Conservation (phyloP, 352 stramenopile species). For the Thalassiosira mediterranea region DNA sequence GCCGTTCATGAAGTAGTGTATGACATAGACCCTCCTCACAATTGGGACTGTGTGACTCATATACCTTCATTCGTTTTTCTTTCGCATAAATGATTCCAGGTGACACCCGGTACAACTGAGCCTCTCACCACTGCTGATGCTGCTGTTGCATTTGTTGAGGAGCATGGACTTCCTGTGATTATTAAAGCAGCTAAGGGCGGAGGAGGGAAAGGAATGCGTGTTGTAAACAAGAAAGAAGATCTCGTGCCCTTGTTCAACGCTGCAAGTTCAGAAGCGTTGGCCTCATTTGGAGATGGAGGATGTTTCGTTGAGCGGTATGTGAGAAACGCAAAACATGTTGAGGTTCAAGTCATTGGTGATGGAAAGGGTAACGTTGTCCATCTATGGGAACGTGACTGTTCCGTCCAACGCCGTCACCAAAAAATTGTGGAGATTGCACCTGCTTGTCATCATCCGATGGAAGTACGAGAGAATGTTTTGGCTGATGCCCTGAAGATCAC, state of each 20-base stretch:
- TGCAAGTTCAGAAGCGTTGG: slow-evolving; percentile 47
- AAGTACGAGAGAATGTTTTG: slow-evolving; percentile 76
- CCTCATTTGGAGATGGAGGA: slow-evolving; percentile 92
- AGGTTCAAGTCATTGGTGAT: slow-evolving; percentile 97
- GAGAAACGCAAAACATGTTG: slow-evolving; percentile 94
- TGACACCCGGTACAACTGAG: slow-evolving; percentile 82
- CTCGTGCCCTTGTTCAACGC: slow-evolving; percentile 55
- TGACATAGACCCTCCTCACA: too few relatives aligned
- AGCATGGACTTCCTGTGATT: slow-evolving; percentile 89
- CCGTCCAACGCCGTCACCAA: slow-evolving; percentile 96
- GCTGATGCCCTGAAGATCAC: slow-evolving; percentile 63
- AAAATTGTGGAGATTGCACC: slow-evolving; percentile 96
- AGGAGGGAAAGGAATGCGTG: slow-evolving; percentile 95
- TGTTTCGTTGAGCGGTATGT: slow-evolving; percentile 97
- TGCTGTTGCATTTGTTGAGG: slow-evolving; percentile 90
- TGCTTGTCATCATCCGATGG: slow-evolving; percentile 86
- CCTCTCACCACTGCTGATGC: slow-evolving; percentile 87
- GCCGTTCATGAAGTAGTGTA: slow-evolving; percentile 87
- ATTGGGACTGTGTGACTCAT: too few relatives aligned
- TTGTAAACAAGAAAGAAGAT: slow-evolving; percentile 71
- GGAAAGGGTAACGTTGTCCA: slow-evolving; percentile 93
- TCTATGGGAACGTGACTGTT: slow-evolving; percentile 97
- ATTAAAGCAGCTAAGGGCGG: slow-evolving; percentile 97
- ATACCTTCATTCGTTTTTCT: too few relatives aligned
- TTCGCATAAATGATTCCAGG: too few relatives aligned